Evolutionary conservation across 306 rosid genomes (phyloP).

Genomic region (Notholithocarpus densiflorus): DNA sequence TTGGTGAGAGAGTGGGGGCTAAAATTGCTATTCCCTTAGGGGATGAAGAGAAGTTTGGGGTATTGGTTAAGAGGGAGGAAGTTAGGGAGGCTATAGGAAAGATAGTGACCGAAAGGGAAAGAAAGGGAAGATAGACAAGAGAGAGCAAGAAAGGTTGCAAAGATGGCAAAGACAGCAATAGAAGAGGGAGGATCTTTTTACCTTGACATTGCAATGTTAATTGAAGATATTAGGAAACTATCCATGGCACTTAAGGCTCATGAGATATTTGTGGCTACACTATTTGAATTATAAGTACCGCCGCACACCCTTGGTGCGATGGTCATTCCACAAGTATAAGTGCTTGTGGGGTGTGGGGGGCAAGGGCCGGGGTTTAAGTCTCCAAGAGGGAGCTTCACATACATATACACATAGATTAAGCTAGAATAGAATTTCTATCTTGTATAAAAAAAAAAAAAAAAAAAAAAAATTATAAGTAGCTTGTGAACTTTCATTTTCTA

Average conservation of each 20-base stretch:
- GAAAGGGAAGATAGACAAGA: conserved; percentile 22
- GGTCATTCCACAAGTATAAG: too few species aligned
- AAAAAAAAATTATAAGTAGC: not conserved
- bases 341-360: too few species aligned
- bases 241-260: not conserved
- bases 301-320: too few species aligned
- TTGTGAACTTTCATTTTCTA: not conserved
- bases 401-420: too few species aligned
- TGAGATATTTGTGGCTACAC: not conserved
- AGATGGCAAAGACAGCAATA: conserved; percentile 22
- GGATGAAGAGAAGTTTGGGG: not conserved
- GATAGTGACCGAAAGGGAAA: conserved; percentile 15
- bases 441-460: too few species aligned
- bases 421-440: too few species aligned
- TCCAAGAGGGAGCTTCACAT: too few species aligned
- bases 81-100: conserved; percentile 10
- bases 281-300: not conserved
- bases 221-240: conserved; percentile 14
- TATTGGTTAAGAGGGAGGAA: conserved; percentile 15
- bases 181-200: conserved; percentile 34
- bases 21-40: not conserved
- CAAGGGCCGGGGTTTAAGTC: too few species aligned
- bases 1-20: conserved; percentile 22
- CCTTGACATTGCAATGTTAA: conserved; percentile 4
- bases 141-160: conserved; percentile 26